Percentiles rank a stretch among this genome's conserved stretches.
phyloP scores from a whole-genome alignment of 495 filamentous ascomycete species.

The Neurospora sp. region DNA sequence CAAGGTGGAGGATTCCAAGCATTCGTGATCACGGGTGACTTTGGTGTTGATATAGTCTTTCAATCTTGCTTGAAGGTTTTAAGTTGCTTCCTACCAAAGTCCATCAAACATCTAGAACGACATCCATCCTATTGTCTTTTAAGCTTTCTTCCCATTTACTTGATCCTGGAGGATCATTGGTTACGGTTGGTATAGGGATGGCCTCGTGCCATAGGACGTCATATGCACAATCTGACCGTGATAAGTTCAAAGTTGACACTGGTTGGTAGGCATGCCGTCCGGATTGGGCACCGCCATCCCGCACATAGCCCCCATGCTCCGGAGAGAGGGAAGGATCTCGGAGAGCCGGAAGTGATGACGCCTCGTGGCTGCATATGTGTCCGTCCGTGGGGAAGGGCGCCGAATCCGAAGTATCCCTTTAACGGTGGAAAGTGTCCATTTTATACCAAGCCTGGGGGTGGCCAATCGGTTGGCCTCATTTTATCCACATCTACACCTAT shows the following conservation, averaged over 20 bases:
- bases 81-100: not conserved
- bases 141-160: not conserved
- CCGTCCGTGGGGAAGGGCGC: not conserved
- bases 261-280: not conserved
- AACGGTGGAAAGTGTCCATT: no score
- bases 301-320: not conserved
- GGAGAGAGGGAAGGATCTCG: conserved; percentile 12
- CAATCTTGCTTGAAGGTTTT: not conserved
- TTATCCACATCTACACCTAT: no score
- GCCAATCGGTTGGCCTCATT: no score
- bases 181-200: not conserved
- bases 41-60: not conserved
- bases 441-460: no score
- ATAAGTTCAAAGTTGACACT: not conserved
- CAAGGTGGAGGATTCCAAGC: not conserved
- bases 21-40: not conserved
- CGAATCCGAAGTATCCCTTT: not conserved
- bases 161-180: not conserved
- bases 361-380: not conserved
- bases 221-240: not conserved
- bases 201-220: not conserved
- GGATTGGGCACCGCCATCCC: not conserved
- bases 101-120: not conserved
- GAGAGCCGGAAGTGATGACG: conserved; percentile 6
- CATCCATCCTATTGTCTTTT: not conserved